Conservation (phyloP, 495 filamentous ascomycete genomes). For the Podospora pseudocomata region DNA sequence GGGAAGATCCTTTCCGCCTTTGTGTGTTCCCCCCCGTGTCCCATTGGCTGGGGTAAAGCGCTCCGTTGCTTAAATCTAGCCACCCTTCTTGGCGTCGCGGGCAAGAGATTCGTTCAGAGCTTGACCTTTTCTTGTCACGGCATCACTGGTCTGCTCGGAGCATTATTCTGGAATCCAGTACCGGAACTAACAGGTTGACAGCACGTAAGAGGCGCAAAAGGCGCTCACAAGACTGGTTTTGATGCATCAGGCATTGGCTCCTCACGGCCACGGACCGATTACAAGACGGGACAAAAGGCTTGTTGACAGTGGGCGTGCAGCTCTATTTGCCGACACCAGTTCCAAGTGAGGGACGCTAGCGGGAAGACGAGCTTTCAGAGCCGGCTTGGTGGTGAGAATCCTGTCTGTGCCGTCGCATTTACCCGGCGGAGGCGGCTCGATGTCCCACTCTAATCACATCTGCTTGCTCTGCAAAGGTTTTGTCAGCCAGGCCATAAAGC, state of each 20-base stretch:
- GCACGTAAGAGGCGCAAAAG: background rate
- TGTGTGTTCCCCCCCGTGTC: background rate
- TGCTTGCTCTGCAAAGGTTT: background rate
- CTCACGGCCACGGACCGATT: background rate
- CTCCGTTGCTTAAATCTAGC: background rate
- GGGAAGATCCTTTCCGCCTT: background rate
- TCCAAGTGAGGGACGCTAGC: conserved; percentile 7
- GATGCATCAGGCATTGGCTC: background rate
- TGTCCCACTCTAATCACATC: background rate
- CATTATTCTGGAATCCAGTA: background rate
- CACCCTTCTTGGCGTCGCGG: background rate
- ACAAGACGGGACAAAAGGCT: background rate
- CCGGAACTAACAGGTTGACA: background rate
- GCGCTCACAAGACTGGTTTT: background rate
- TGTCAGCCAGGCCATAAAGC: background rate
- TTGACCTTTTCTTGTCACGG: background rate
- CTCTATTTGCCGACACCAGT: conserved; percentile 3
- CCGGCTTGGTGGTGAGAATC: conserved; percentile 1
- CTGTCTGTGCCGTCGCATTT: conserved; percentile 10
- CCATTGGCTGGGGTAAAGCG: background rate
- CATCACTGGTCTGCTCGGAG: background rate
- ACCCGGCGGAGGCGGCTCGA: conserved; percentile 12
- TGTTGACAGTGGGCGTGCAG: background rate
- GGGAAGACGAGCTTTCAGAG: background rate
- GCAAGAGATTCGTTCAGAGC: background rate